Evolutionary conservation across 2,329 filamentous ascomycete genomes (phyloP), one percentile per base, ranked within the genome.

Genomic region (Beauveria bassiana): DNA sequence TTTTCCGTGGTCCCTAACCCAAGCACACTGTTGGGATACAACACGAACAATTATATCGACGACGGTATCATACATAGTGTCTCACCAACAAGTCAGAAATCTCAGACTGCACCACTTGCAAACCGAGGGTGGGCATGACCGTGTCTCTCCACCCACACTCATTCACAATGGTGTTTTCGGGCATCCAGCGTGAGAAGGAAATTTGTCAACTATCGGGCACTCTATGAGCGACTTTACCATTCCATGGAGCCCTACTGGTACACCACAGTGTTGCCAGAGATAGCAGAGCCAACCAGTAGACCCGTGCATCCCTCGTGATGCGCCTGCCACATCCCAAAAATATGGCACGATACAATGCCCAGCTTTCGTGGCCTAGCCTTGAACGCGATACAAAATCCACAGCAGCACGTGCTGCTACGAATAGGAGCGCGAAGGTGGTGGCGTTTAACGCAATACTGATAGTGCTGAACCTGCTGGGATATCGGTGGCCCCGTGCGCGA

Each of bases 131-230:
- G 40, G 26, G 53, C 53, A 45, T 46, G 40, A 31, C 28, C 12
- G 7, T 45, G 45, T 40, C 55, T 58, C 55, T 42, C 45, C 45
- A 58, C 55, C 49, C 55, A 58, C 55, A 58, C 45, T 38, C n/a
- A 57, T 24, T 46, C 42, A 56, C 24, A 14, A n/a, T 22, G 55
- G 20, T 28, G 16, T 31, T 47, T 47, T 40, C 45, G 28, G 28
- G 55, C 45, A 58, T 9, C 42, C 43, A 40, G 4, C n/a, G 20
- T 38, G 20, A 58, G 20, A n/a, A 49, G 22, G 12, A n/a, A 20
- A 57, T 24, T 26, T 18, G 8, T 12, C 20, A 38, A 40, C 49
- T 40, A 18, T 12, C 20, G 14, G 45, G 9, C n/a, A 58, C 24
- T 49, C 45, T 20, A 49, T 20, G 34, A 38, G 34, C 26, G 22